phyloP scores from a whole-genome alignment of 2,329 filamentous ascomycete species.

The Trichoderma polysporum region DNA sequence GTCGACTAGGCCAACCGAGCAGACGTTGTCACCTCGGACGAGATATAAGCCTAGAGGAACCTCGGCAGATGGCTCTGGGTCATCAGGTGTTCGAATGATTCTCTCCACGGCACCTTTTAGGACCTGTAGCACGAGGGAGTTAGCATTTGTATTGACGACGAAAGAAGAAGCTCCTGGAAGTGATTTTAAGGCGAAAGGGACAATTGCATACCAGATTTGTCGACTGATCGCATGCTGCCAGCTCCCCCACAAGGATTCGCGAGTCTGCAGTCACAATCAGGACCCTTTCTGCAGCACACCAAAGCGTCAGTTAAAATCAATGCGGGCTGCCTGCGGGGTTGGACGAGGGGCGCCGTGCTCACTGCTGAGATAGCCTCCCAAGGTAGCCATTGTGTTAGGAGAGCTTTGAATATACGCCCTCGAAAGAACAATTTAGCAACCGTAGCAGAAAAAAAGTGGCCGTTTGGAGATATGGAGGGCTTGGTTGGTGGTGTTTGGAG shows the following conservation, averaged over 20 bases:
- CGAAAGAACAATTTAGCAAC: background rate
- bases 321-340: conserved; percentile 10
- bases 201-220: conserved; percentile 70
- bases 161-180: background rate
- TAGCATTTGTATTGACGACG: conserved; percentile 18
- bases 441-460: background rate
- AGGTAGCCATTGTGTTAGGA: conserved; percentile 40
- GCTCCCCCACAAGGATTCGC: conserved; percentile 76
- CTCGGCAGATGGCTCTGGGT: conserved; percentile 76
- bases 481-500: background rate
- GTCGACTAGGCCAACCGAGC: conserved; percentile 84
- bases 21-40: conserved; percentile 92
- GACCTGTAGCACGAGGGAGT: conserved; percentile 51
- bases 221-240: conserved; percentile 83
- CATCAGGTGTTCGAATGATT: conserved; percentile 82
- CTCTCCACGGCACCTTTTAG: conserved; percentile 81
- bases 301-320: conserved; percentile 7
- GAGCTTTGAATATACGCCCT: background rate
- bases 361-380: conserved; percentile 49
- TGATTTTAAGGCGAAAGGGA: background rate
- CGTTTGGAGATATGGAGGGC: background rate
- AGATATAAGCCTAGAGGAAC: conserved; percentile 86
- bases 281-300: conserved; percentile 71
- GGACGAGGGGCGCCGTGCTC: conserved; percentile 28
- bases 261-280: conserved; percentile 90